Evolutionary conservation across 75 land plant species (phyloP).

Genomic region (Cryptomeria japonica): DNA sequence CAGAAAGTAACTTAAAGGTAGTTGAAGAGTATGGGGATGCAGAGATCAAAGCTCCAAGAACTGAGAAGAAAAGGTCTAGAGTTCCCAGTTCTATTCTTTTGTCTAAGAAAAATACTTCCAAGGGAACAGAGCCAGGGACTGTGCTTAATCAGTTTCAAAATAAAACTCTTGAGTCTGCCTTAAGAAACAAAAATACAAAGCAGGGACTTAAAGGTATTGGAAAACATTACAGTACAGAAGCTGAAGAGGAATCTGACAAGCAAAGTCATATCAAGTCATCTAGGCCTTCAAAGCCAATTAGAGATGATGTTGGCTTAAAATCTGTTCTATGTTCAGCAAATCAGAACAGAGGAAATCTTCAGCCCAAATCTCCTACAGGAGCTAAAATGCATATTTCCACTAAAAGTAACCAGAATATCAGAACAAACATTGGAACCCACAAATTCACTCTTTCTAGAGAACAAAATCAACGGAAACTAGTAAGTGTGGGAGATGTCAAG

Average conservation of each 20-base stretch:
- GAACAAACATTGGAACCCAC: constrained; percentile 4
- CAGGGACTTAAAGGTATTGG: not conserved
- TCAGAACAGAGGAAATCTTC: constrained; percentile 6
- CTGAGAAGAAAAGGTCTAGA: constrained; percentile 10
- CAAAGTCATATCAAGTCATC: not conserved
- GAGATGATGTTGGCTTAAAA: not conserved
- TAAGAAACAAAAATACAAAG: not conserved
- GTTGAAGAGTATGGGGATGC: not conserved
- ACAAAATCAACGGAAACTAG: not conserved
- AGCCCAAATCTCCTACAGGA: not conserved
- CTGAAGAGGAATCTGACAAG: not conserved
- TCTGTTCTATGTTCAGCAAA: not conserved
- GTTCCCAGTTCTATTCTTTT: not conserved
- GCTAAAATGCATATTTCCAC: constrained; percentile 4
- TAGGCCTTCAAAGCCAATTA: not conserved
- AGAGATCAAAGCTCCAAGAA: constrained; percentile 3
- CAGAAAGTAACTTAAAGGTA: not conserved
- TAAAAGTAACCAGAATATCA: not conserved
- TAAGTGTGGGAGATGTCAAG: not conserved
- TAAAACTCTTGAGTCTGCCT: not conserved
- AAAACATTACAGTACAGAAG: not conserved
- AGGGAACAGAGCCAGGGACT: not conserved
- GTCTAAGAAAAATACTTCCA: not conserved
- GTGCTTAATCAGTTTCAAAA: not conserved
- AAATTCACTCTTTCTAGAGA: not conserved